phyloP scores from a whole-genome alignment of 139 green algal genomes.

The Desmodesmus armatus region DNA sequence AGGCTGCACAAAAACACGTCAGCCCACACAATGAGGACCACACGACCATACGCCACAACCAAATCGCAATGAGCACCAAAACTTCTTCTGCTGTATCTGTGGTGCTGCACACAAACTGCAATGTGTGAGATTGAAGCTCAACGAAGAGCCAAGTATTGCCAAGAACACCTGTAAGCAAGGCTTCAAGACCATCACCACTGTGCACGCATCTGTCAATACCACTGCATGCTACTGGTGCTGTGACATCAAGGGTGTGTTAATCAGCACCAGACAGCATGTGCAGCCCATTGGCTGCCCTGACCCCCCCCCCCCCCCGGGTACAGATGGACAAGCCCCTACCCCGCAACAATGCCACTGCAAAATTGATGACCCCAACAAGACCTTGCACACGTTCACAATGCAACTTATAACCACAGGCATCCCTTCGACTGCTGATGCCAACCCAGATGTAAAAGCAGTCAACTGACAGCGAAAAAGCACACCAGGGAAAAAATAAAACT shows the following conservation, averaged over 20 bases:
- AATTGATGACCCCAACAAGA: neutral
- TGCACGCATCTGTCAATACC: neutral
- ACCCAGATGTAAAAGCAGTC: neutral
- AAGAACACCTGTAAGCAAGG: neutral
- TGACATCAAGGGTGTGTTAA: conserved; percentile 44
- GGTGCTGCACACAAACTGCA: neutral
- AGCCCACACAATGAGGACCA: too few species aligned
- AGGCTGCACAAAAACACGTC: too few species aligned
- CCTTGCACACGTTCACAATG: neutral
- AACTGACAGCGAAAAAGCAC: neutral
- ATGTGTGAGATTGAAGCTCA: neutral
- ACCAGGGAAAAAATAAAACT: neutral
- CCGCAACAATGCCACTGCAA: neutral
- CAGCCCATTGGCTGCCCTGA: too few species aligned
- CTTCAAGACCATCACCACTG: neutral
- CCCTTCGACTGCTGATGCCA: neutral
- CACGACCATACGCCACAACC: too few species aligned
- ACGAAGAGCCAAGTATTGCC: neutral
- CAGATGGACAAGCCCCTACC: neutral
- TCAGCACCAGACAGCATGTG: neutral
- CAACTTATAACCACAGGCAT: neutral
- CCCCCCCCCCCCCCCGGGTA: neutral
- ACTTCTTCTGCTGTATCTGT: neutral
- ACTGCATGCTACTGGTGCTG: neutral
- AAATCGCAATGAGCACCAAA: neutral